These are phyloP conservation scores for Neurospora pannonica DNA, from an alignment of 495 filamentous ascomycete species.

Conservation along the genomic window DNA sequence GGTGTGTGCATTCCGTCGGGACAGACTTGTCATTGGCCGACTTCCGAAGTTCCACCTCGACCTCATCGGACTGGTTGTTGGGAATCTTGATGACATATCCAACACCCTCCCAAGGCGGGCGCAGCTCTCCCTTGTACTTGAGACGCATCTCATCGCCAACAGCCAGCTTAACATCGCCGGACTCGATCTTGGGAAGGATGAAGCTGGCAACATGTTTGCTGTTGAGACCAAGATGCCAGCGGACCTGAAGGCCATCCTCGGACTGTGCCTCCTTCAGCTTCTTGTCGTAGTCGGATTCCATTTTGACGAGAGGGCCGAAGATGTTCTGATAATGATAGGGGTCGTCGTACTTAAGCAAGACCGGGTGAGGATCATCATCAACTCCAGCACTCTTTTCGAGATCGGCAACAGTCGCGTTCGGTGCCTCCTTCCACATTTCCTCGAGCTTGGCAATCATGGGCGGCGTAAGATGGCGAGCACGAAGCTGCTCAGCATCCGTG, in stretches of 20 bases:
- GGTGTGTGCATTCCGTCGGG: conserved; percentile 94
- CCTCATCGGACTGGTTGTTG: conserved; percentile 98
- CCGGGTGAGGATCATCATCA: conserved; percentile 90
- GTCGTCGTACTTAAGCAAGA: conserved; percentile 91
- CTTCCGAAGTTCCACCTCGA: conserved; percentile 82
- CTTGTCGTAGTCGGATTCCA: conserved; percentile 99
- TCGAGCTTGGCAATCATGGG: conserved; percentile 96
- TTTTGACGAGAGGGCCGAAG: conserved; percentile 96
- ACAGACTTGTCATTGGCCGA: conserved; percentile 77
- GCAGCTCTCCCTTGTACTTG: conserved; percentile 90
- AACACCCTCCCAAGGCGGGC: conserved; percentile 93
- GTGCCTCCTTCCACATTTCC: conserved; percentile 98
- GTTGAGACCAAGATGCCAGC: conserved; percentile 94
- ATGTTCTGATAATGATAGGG: conserved; percentile 99
- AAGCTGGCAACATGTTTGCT: conserved; percentile 98
- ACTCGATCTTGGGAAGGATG: conserved; percentile 90
- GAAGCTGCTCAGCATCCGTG: conserved; percentile 90
- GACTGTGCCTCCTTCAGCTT: conserved; percentile 98
- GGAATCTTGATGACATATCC: conserved; percentile 99
- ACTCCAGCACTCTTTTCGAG: conserved; percentile 87
- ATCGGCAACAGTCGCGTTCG: conserved; percentile 80
- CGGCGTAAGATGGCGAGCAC: conserved; percentile 85
- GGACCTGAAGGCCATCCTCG: conserved; percentile 85
- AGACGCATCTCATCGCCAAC: conserved; percentile 98
- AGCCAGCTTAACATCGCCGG: conserved; percentile 94